These are phyloP conservation scores for Chaetomium sp. DNA, from an alignment of 2,329 filamentous ascomycete species.

Conservation along the genomic window DNA sequence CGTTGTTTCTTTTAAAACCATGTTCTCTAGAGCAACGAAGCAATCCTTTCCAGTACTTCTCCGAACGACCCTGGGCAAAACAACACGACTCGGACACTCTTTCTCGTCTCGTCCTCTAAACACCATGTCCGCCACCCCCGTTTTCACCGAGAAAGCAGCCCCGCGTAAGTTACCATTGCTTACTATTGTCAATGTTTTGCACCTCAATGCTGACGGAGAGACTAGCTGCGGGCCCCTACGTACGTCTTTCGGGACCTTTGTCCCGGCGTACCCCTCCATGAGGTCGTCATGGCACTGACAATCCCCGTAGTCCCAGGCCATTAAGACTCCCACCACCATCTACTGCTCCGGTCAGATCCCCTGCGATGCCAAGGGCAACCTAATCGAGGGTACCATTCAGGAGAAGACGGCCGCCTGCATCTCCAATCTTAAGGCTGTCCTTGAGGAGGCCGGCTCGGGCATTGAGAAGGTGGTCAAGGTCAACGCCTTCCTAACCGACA, in stretches of 20 bases:
- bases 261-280: background rate
- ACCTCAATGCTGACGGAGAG: conserved; percentile 3
- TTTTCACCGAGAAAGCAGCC: conserved; percentile 55
- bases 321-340: conserved; percentile 59
- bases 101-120: background rate
- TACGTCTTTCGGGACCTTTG: conserved; percentile 33
- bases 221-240: conserved; percentile 57
- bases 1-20: background rate
- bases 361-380: conserved; percentile 48
- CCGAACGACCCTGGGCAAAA: conserved; percentile 20
- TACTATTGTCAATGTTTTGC: background rate
- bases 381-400: conserved; percentile 53
- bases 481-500: conserved; percentile 84
- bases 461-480: conserved; percentile 83
- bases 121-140: conserved; percentile 37
- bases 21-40: conserved; percentile 2
- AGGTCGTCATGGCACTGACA: background rate
- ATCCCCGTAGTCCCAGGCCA: conserved; percentile 51
- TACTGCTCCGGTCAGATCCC: conserved; percentile 69
- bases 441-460: conserved; percentile 72
- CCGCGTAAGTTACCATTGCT: conserved; percentile 40
- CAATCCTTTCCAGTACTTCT: conserved; percentile 17
- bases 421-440: conserved; percentile 76
- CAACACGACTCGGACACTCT: background rate
- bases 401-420: conserved; percentile 59